These are phyloP conservation scores for Lentinula sp. DNA, from an alignment of 768 basidiomycete species.

Conservation along the genomic window DNA sequence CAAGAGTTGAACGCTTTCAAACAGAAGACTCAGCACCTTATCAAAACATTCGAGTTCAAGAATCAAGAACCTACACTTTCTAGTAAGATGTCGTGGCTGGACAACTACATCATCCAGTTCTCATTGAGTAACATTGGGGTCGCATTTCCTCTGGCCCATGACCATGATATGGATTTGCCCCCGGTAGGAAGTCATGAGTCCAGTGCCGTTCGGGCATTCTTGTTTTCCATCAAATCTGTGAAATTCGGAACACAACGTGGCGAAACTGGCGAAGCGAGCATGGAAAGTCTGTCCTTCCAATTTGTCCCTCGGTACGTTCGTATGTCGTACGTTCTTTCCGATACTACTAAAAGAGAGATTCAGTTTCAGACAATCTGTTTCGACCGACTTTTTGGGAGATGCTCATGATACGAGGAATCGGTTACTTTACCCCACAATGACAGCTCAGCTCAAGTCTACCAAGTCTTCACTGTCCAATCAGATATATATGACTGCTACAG, in stretches of 20 bases:
- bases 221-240: constrained; percentile 77
- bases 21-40: constrained; percentile 66
- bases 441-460: constrained; percentile 60
- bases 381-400: constrained; percentile 66
- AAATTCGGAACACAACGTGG: constrained; percentile 68
- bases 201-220: constrained; percentile 65
- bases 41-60: constrained; percentile 69
- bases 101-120: constrained; percentile 47
- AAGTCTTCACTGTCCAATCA: constrained; percentile 41
- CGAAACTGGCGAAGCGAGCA: constrained; percentile 70
- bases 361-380: constrained; percentile 73
- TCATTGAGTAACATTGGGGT: constrained; percentile 70
- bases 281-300: constrained; percentile 76
- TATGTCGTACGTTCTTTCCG: background rate
- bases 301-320: constrained; percentile 74
- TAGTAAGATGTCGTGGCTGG: constrained; percentile 45
- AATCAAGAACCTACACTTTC: constrained; percentile 23
- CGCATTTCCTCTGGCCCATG: constrained; percentile 77
- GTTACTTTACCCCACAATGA: constrained; percentile 77
- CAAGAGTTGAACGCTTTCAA: constrained; percentile 79
- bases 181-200: constrained; percentile 31
- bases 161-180: constrained; percentile 49
- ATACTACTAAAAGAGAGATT: constrained; percentile 10
- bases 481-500: constrained; percentile 58
- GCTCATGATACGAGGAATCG: constrained; percentile 65